Base-by-base conservation (phyloP, 192 early-diverging fungal genomes). In the Coemansia sp. region DNA sequence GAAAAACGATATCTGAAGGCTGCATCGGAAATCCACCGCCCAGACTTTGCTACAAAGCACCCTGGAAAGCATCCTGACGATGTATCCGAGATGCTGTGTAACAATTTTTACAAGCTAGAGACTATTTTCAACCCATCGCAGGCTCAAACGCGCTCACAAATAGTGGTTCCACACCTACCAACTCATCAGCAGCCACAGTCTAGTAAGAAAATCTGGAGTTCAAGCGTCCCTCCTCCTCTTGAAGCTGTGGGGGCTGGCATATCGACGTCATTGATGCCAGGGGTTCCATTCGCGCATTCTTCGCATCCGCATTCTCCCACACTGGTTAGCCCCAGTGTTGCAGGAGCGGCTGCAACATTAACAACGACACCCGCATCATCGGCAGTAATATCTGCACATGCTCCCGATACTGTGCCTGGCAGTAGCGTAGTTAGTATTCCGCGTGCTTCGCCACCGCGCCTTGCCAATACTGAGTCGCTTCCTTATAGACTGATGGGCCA, bases 1-100 rank as follows among this genome's bases (percentile, higher is more conserved):
- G 75, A 78, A 24, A 78, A 71, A 55, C 69, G 69, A 10, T 78
- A 78, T 25, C 62, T 53, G 23, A 64, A 65, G 46, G 69, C 68
- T 0, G 59, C 56, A 42, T 33, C 49, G 4, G 75, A 78, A 37
- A 62, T 64, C 33, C 65, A 68, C 58, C 57, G 57, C 11, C 44
- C 44, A 0, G 65, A 71, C 39, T 71, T 67, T 70, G 59, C 49
- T 15, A 47, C 51, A 3, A 58, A 55, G 39, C 65, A 78, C 18
- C 69, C 64, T 4, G 69, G 62, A 18, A 78, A 71, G 42, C 64
- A 50, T 11, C 57, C 69, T 18, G 57, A 67, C n/a, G 75, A 78
- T 10, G 75, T 71, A 2, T 65, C 75, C 13, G 68, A 67, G 38
- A 61, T 64, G 11, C 34, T 78, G 51, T 71, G 69, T 51, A 67